A percentile compares a stretch with the other conserved stretches of the same genome.
Evolutionary conservation across 257 asterid genomes (phyloP).

Genomic region (Solanum etuberosum): DNA sequence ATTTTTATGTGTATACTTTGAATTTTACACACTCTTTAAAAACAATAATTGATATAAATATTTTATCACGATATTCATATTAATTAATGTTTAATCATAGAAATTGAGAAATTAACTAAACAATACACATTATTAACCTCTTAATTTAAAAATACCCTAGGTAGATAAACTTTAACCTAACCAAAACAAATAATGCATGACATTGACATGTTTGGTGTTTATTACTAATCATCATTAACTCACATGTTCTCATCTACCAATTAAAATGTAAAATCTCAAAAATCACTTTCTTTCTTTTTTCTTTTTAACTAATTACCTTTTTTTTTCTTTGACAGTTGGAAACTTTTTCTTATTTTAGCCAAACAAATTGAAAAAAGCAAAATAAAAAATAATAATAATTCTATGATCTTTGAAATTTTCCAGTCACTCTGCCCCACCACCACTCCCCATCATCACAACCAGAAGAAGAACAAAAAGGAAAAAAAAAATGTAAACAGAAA

Average conservation of each 20-base stretch:
- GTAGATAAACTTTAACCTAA: not conserved
- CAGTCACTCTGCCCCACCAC: not conserved
- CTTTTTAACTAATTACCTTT: not conserved
- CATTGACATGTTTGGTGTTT: not conserved
- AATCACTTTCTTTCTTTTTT: too few species aligned
- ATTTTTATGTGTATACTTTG: not conserved
- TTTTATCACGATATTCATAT: not conserved
- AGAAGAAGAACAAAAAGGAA: not conserved
- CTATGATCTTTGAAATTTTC: not conserved
- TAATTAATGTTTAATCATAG: not conserved
- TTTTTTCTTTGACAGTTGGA: not conserved
- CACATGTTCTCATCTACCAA: not conserved
- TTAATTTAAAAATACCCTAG: not conserved
- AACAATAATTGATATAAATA: not conserved
- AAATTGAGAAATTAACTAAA: not conserved
- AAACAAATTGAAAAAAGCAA: not conserved
- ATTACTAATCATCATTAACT: not conserved
- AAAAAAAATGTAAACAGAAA: constrained; percentile 6
- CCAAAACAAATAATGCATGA: not conserved
- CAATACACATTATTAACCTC: not conserved
- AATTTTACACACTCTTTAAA: not conserved
- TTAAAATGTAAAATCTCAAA: not conserved
- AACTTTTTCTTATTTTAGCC: not conserved
- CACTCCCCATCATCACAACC: not conserved
- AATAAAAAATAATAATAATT: not conserved